A percentile compares a stretch with the other conserved stretches of the same genome.
Evolutionary conservation across 495 filamentous ascomycete species (phyloP).

Genomic region (Aspergillus bridgeri): DNA sequence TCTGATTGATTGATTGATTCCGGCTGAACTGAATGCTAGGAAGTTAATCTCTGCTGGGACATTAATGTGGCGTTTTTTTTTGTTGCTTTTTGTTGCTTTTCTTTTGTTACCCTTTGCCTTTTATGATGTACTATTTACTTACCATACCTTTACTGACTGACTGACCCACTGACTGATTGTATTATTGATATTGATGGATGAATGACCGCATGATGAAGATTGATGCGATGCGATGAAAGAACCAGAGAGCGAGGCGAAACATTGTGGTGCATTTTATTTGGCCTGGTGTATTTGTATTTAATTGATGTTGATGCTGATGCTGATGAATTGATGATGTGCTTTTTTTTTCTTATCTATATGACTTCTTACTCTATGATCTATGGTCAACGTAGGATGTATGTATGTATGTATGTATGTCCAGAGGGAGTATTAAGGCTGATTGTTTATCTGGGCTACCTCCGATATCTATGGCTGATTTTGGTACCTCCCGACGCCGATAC

Average conservation of each 20-base stretch:
- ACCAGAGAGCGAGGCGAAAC: neutral
- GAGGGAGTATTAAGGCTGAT: neutral
- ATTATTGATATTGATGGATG: conserved; percentile 12
- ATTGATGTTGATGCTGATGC: neutral
- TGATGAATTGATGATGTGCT: conserved; percentile 16
- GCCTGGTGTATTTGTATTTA: conserved; percentile 3
- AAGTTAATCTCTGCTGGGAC: too few species aligned
- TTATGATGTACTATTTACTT: neutral
- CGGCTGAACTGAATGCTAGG: too few species aligned
- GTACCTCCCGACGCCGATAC: too few species aligned
- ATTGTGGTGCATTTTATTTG: neutral
- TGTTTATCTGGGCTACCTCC: too few species aligned
- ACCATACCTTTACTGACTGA: neutral
- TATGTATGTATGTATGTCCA: too few species aligned
- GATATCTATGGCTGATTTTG: too few species aligned
- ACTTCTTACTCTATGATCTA: too few species aligned
- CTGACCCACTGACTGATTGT: conserved; percentile 1
- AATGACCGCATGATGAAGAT: conserved; percentile 8
- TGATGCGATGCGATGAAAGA: too few species aligned
- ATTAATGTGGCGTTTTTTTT: neutral
- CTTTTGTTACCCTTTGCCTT: too few species aligned
- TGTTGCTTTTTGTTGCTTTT: neutral
- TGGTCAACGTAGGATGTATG: too few species aligned
- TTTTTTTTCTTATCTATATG: conserved; percentile 1
- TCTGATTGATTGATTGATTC: neutral